Evolutionary conservation across 2,329 filamentous ascomycete species (phyloP).

Genomic region (Trichophyton equinum): DNA sequence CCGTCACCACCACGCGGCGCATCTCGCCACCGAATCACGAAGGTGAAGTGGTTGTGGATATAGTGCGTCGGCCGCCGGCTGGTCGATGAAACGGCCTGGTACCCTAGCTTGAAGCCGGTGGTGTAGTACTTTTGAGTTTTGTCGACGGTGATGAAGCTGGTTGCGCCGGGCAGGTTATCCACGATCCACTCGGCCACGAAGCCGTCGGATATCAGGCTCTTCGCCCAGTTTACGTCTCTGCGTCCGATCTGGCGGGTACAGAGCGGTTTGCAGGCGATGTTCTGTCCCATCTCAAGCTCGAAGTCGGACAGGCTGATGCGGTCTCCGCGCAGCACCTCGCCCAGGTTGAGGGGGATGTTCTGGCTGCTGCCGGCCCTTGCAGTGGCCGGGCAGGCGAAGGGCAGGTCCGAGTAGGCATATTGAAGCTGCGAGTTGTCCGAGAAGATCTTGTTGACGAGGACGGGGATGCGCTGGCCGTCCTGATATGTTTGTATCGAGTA

Average conservation of each 20-base stretch:
- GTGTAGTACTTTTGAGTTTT: conserved; percentile 79
- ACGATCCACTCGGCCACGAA: conserved; percentile 92
- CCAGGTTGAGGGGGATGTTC: conserved; percentile 68
- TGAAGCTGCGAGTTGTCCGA: conserved; percentile 83
- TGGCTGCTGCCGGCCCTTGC: conserved; percentile 60
- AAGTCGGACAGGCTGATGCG: conserved; percentile 77
- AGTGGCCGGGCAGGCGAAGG: conserved; percentile 72
- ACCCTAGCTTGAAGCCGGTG: conserved; percentile 78
- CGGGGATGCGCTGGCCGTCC: conserved; percentile 62
- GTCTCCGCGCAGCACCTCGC: conserved; percentile 77
- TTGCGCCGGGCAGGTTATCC: conserved; percentile 79
- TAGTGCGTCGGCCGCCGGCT: conserved; percentile 55
- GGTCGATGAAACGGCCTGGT: conserved; percentile 51
- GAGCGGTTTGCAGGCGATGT: conserved; percentile 59
- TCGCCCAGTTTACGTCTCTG: conserved; percentile 53
- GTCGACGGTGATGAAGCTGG: conserved; percentile 76
- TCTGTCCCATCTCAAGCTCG: conserved; percentile 62
- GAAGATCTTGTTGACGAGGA: conserved; percentile 88
- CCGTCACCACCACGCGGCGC: conserved; percentile 54
- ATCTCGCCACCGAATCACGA: conserved; percentile 65
- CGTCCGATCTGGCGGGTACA: conserved; percentile 57
- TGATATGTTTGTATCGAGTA: conserved; percentile 74
- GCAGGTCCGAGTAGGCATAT: conserved; percentile 79
- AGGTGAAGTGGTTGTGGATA: conserved; percentile 78
- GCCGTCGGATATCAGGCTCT: conserved; percentile 60